These are phyloP conservation scores for Emiliania huxleyi DNA, from an alignment of 78 protist species.

Conservation along the genomic window DNA sequence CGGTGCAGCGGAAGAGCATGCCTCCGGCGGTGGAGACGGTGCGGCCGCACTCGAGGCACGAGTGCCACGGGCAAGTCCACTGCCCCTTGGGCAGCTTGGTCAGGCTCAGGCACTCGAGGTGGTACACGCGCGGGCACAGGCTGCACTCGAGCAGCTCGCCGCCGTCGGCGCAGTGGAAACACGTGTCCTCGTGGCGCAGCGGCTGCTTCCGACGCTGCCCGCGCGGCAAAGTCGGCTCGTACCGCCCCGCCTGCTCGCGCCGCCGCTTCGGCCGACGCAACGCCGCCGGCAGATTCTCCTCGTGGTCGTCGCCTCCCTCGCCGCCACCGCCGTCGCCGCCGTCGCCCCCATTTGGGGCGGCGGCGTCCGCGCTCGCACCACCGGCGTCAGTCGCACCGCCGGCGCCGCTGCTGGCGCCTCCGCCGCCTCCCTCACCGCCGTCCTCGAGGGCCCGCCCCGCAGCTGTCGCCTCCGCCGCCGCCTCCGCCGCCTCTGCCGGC, in stretches of 20 bases:
- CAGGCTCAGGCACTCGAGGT: constrained; percentile 27
- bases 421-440: no score
- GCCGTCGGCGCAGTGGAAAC: constrained; percentile 25
- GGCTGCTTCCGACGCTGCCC: background rate
- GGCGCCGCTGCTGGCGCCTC: no score
- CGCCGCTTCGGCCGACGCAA: background rate
- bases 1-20: constrained; percentile 35
- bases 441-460: no score
- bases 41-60: constrained; percentile 26
- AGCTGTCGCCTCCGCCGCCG: no score
- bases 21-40: constrained; percentile 3
- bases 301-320: no score
- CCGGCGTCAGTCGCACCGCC: no score
- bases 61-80: constrained; percentile 35
- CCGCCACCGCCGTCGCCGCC: no score
- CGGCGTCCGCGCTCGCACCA: no score
- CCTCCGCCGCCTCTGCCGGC: no score
- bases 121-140: constrained; percentile 3
- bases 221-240: background rate
- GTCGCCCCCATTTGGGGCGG: no score
- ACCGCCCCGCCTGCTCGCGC: background rate
- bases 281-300: no score
- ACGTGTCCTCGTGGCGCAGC: background rate
- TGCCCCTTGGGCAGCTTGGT: background rate
- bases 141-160: constrained; percentile 21